phyloP scores from a whole-genome alignment of 495 filamentous ascomycete species.

The Tuber indicum region DNA sequence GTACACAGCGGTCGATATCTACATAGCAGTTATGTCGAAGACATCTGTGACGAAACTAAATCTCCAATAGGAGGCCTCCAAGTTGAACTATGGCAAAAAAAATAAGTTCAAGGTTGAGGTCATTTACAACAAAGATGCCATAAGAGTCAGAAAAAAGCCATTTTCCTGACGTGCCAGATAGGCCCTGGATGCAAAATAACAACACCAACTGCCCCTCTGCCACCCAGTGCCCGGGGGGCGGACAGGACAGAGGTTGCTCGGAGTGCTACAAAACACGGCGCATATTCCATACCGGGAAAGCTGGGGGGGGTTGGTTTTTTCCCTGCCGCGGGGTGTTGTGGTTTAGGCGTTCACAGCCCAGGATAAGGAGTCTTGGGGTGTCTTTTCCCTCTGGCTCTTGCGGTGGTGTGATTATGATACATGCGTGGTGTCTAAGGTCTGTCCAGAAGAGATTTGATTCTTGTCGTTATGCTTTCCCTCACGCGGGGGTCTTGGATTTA shows the following conservation, averaged over 20 bases:
- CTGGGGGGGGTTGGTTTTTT: background rate
- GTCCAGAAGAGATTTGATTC: background rate
- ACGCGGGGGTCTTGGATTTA: background rate
- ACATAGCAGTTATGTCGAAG: too few species aligned
- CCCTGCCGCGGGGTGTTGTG: background rate
- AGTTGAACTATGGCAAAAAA: too few species aligned
- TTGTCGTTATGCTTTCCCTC: background rate
- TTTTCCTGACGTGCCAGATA: too few species aligned
- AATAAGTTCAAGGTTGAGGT: too few species aligned
- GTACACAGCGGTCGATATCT: too few species aligned
- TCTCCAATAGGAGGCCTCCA: too few species aligned
- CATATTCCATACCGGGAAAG: background rate
- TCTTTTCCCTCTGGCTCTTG: background rate
- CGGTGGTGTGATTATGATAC: background rate
- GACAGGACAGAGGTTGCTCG: background rate
- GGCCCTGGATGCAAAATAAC: background rate
- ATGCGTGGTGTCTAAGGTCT: background rate
- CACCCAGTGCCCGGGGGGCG: background rate
- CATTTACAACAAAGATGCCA: too few species aligned
- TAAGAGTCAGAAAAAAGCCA: too few species aligned
- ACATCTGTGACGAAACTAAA: too few species aligned
- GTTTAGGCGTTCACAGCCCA: background rate
- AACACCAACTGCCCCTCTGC: background rate
- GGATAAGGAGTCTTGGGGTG: background rate
- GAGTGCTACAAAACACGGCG: background rate